These are phyloP conservation scores for Margaritispora aquatica DNA, from an alignment of 495 filamentous ascomycete species.

Conservation along the genomic window DNA sequence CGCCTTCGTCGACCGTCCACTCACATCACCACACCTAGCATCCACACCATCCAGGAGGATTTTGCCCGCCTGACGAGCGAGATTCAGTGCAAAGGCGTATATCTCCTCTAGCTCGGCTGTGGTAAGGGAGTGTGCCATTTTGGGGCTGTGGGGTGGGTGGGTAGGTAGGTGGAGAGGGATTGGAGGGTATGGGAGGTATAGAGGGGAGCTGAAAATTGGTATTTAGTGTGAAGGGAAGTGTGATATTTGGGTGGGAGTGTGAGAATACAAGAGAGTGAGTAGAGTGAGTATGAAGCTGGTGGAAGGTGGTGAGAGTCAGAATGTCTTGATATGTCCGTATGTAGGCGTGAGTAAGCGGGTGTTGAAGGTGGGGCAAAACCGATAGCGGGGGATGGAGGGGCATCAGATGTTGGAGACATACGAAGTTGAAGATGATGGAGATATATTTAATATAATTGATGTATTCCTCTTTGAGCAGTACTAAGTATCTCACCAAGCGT, in stretches of 20 bases:
- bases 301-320: no score
- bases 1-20: constrained; percentile 26
- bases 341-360: constrained; percentile 6
- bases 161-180: background rate
- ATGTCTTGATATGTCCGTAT: background rate
- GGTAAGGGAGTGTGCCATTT: constrained; percentile 11
- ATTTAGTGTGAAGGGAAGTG: background rate
- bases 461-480: no score
- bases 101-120: constrained; percentile 45
- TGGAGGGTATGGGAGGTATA: no score
- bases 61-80: constrained; percentile 57
- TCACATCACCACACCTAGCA: constrained; percentile 33
- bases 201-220: no score
- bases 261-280: no score
- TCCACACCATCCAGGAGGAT: constrained; percentile 48
- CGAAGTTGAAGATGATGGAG: no score
- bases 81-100: constrained; percentile 57
- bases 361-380: background rate
- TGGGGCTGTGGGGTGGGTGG: background rate
- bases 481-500: no score
- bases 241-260: background rate
- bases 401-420: background rate
- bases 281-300: no score
- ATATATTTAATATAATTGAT: no score
- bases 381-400: background rate